Base-by-base conservation (phyloP, 805 yeast genomes). In the Ogataea polymorpha region DNA sequence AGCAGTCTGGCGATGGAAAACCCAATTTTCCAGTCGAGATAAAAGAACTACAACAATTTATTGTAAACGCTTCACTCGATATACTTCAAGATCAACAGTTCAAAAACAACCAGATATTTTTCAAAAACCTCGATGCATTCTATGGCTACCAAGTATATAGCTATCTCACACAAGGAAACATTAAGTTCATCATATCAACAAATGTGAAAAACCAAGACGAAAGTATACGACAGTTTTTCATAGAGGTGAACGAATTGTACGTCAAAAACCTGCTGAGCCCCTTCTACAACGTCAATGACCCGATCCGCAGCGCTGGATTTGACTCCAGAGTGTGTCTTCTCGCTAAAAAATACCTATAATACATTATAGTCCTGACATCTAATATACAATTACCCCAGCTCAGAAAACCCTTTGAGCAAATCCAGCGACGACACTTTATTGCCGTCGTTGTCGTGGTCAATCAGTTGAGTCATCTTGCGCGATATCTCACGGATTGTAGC, bases 11-110 rank as follows among this genome's bases (percentile, higher is more conserved):
- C 4, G 82, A 78, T 46, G 95, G 95, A 0, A 65, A 63, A 27
- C 68, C 82, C 7, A 70, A 70, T 56, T 83, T 89, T 51, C 73
- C 90, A 1, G 68, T 76, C 7, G 86, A 81, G 36, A 75, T 87
- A 60, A 74, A 75, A 52, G 96, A 91, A 55, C 65, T 91, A 26
- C 80, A 84, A 50, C 97, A 96, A 16, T 91, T 89, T 55, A 80
- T 93, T 21, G 75, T 90, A 25, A 95, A 93, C 57, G 77, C 96
- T 1, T 79, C 98, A 2, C 64, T 93, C 26, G 99, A 93, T 61
- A 72, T 93, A n/a, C 80, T 93, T 0, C 96, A 93, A 49, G 96
- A 90, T 53, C 64, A 79, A 2, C 97, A 89, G 58, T 89, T 96
- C 91, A 75, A 77, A 35, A 70, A 77, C 8, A 77, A 71, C 48